Evolutionary conservation across 306 rosid species (phyloP).

Genomic region (Glycine soja): DNA sequence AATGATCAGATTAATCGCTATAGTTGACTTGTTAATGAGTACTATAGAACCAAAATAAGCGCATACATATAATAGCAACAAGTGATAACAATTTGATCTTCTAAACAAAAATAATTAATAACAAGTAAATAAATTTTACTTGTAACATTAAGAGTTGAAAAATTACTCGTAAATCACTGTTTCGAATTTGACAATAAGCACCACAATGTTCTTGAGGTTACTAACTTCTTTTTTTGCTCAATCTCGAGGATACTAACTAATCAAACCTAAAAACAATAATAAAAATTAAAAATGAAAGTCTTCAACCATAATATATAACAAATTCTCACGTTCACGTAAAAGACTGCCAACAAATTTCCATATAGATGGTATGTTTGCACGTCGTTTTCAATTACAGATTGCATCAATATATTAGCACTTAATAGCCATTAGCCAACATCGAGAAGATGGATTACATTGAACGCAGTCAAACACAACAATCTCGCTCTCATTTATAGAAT

Average conservation of each 20-base stretch:
- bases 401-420: background rate
- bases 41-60: no score
- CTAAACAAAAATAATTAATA: no score
- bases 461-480: constrained; percentile 44
- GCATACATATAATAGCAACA: no score
- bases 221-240: no score
- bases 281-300: no score
- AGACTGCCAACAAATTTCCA: background rate
- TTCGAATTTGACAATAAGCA: background rate
- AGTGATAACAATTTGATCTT: background rate
- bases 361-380: background rate
- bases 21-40: background rate
- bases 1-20: background rate
- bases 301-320: background rate
- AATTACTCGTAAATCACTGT: background rate
- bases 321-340: background rate
- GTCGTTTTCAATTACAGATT: constrained; percentile 19
- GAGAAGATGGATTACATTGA: constrained; percentile 41
- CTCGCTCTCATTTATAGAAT: constrained; percentile 2
- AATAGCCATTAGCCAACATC: background rate
- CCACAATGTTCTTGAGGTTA: background rate
- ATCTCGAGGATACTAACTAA: no score
- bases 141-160: no score
- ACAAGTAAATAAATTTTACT: no score
- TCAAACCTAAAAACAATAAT: background rate